phyloP scores from a whole-genome alignment of 305 asterid genomes.

The Solanum aculeatissimum region DNA sequence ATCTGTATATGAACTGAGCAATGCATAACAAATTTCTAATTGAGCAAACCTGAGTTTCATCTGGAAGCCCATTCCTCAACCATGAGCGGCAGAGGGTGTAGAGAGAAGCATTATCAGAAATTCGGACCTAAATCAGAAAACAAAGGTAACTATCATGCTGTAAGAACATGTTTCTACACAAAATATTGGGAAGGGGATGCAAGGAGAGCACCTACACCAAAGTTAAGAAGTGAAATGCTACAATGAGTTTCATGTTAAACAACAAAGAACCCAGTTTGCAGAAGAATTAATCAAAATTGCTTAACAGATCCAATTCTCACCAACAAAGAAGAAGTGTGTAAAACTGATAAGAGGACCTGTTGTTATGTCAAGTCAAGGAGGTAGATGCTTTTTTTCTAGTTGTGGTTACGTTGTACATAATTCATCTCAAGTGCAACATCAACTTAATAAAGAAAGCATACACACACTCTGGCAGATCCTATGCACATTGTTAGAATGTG shows the following conservation, averaged over 20 bases:
- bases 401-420: background rate
- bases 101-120: slow-evolving; percentile 53
- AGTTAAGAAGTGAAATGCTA: background rate
- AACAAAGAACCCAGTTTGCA: background rate
- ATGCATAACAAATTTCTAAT: background rate
- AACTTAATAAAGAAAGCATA: background rate
- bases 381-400: background rate
- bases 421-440: background rate
- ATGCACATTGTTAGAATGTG: background rate
- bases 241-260: background rate
- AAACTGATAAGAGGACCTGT: background rate
- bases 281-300: background rate
- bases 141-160: background rate
- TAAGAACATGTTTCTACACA: background rate
- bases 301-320: background rate
- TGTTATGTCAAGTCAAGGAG: background rate
- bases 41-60: slow-evolving; percentile 63
- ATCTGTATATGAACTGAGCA: background rate
- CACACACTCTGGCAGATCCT: background rate
- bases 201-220: background rate
- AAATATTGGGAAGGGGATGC: background rate
- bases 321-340: background rate
- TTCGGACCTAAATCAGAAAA: slow-evolving; percentile 43
- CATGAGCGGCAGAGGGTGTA: slow-evolving; percentile 81
- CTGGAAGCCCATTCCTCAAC: slow-evolving; percentile 72